These are phyloP conservation scores for Gracilaria caudata DNA, from an alignment of 23 red algal genomes.

Conservation along the genomic window DNA sequence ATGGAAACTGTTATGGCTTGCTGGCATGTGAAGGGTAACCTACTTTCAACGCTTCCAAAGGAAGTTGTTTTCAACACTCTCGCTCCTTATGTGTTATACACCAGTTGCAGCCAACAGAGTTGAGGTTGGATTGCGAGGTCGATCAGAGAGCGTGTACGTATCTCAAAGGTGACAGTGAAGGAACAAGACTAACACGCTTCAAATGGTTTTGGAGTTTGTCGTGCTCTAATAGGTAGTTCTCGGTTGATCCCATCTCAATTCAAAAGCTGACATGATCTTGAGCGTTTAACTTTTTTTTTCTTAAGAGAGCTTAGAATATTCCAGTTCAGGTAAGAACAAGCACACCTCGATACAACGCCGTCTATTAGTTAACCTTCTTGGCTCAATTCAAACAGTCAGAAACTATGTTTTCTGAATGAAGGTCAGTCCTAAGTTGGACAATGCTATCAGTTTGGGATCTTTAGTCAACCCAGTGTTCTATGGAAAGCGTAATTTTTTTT, in stretches of 20 bases:
- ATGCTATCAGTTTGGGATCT: not conserved
- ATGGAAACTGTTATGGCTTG: slow-evolving; percentile 47
- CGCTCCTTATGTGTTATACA: slow-evolving; percentile 34
- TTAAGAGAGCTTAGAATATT: not conserved
- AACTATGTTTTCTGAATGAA: not conserved
- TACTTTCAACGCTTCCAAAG: slow-evolving; percentile 36
- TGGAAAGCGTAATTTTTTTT: not conserved
- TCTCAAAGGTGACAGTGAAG: not conserved
- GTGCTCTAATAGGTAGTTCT: not conserved
- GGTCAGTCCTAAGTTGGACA: not conserved
- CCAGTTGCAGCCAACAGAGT: slow-evolving; percentile 15
- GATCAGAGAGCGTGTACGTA: not conserved
- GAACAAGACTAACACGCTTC: not conserved
- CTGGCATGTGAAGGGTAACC: slow-evolving; percentile 3
- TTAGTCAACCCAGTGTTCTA: not conserved
- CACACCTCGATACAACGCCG: not conserved
- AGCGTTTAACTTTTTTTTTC: slow-evolving; percentile 22
- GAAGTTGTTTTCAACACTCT: slow-evolving; percentile 57
- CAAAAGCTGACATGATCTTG: not conserved
- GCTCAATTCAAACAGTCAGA: no score
- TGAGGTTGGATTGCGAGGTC: not conserved
- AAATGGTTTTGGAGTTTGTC: not conserved
- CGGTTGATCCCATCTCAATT: not conserved
- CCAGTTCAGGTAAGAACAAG: not conserved
- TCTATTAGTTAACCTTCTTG: not conserved